phyloP scores from a whole-genome alignment of 208 protist genomes.

The Trypanosoma mega region DNA sequence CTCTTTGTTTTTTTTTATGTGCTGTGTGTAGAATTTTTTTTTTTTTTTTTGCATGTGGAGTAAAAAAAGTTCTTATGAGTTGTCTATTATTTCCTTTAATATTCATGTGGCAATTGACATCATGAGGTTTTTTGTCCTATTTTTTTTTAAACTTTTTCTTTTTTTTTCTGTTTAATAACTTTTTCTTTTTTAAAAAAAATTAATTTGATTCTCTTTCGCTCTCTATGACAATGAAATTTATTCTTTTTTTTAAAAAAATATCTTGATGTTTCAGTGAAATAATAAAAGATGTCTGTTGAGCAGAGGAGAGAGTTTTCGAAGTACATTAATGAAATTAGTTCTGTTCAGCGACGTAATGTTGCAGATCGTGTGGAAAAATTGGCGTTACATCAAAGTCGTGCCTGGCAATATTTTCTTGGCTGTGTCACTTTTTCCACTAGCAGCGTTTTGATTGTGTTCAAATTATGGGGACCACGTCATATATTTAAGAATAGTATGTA shows the following conservation, averaged over 20 bases:
- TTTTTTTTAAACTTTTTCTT: background rate
- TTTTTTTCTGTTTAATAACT: constrained; percentile 16
- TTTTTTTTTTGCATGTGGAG: constrained; percentile 19
- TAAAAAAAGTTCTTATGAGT: background rate
- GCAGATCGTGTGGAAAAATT: constrained; percentile 73
- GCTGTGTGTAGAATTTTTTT: constrained; percentile 3
- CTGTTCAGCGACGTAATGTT: constrained; percentile 66
- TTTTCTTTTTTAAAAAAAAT: background rate
- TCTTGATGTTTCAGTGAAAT: background rate
- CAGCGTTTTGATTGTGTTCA: constrained; percentile 66
- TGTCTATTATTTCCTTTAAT: constrained; percentile 5
- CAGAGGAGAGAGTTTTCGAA: constrained; percentile 53
- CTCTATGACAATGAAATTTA: too few species aligned
- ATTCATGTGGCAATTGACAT: background rate
- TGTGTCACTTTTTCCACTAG: constrained; percentile 63
- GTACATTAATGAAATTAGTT: constrained; percentile 79
- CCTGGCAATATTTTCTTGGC: constrained; percentile 86
- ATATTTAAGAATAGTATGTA: constrained; percentile 92
- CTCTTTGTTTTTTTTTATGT: background rate
- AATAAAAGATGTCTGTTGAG: constrained; percentile 34
- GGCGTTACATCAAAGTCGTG: constrained; percentile 54
- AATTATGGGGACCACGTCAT: constrained; percentile 83
- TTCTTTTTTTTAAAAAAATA: constrained; percentile 23
- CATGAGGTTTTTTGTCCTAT: constrained; percentile 3
- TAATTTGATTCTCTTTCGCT: too few species aligned